Evolutionary conservation across 2,329 filamentous ascomycete species (phyloP), one percentile per base, ranked within the genome.

Genomic region (Epichloe hybrida): DNA sequence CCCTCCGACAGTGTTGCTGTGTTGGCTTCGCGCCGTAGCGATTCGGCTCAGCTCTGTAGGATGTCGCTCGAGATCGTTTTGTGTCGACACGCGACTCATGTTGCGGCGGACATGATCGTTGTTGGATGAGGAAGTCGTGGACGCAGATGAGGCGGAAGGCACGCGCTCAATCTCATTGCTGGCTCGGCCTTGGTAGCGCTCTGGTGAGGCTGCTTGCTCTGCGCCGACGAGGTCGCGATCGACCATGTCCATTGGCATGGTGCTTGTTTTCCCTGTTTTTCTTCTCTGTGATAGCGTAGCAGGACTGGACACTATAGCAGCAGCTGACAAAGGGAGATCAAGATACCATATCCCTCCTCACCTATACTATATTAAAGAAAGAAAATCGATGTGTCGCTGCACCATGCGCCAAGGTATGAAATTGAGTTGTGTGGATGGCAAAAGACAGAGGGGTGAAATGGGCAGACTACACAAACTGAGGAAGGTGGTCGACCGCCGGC

Each of bases 31-130:
- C 37, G 80, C 76, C 4, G 86, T 88, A 44, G 83, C 76, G 55
- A 90, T 88, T 38, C 86, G 78, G 62, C 77, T 80, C 53, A 90
- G 70, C 50, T 78, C 82, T 8, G 84, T 87, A 17, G 79, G 77
- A 56, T 86, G 77, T 52, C 82, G 73, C 62, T 87, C 84, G 39
- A 88, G 73, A 60, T 88, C 84, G 57, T 72, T 69, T 55, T 81
- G 74, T 4, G 83, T 87, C 5, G 80, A 73, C n/a, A 80, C 63
- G 49, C 81, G 74, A 59, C 76, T 80, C 67, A 86, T 75, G 48
- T 67, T 69, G 50, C 70, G 68, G 54, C 65, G 59, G 43, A 20
- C 45, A 46, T 54, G 53, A 27, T 54, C 66, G 40, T 63, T 63
- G 17, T 71, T 70, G 1, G 71, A 70, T 9, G 72, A 73, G 0